Base-by-base conservation (phyloP, 2,329 filamentous ascomycete species). In the Fonsecaea nubica region DNA sequence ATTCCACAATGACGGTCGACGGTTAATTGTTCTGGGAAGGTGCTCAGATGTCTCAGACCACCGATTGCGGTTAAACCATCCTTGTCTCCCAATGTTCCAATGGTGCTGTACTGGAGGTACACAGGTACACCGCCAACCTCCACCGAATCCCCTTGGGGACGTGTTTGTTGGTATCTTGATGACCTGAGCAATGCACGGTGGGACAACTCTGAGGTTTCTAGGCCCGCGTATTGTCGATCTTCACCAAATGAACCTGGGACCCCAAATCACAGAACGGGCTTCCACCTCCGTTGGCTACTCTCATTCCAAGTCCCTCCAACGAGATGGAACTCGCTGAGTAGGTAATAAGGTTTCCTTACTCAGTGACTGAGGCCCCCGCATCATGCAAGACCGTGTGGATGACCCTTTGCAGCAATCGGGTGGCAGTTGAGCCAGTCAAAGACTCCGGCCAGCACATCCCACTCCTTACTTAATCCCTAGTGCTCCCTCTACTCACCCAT, bases 11-110 rank as follows among this genome's bases (percentile, higher is more conserved):
- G 25, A 25, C 25, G 25, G n/a, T n/a, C 9, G 21, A 54, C 48
- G 58, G 58, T 13, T 61, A 61, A 61, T 61, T 54, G 58, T 61
- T 61, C n/a, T 40, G 32, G 42, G 58, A n/a, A 40, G 36, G 32
- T 32, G 9, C 48, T 53, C 33, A 52, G n/a, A 4, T 10, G n/a
- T 4, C 42, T 35, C 30, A 53, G 32, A 40, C 13, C 48, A 53
- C 45, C 58, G 5, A 30, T 59, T 50, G 18, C 40, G 57, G 57
- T 50, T 50, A 59, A 50, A 59, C 57, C 38, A 40, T 50, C 18
- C 18, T n/a, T 9, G 25, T 25, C 25, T 25, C 25, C 3, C 25
- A 25, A 25, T 25, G 21, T 15, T 21, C 18, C 45, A 50, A 5
- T 25, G 18, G 45, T 50, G 8, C 13, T 13, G 36, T 40, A 4